Conservation (phyloP, 1,284 basidiomycete genomes). For the Mycena citricolor region DNA sequence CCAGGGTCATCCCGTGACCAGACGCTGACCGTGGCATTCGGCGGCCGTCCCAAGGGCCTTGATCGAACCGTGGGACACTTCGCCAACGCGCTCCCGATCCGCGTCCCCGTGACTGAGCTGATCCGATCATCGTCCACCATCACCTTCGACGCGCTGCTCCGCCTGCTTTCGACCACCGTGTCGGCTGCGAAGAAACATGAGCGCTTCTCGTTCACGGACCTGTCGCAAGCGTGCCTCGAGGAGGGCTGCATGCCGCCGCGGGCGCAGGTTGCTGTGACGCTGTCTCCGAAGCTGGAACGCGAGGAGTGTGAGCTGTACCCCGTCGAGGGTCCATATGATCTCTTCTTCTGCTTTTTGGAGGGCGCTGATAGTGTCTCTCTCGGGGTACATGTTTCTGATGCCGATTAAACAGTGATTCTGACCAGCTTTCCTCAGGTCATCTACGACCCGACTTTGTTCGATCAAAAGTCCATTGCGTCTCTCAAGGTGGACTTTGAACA, state of each 20-base stretch:
- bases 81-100: constrained; percentile 1
- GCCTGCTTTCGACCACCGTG: background rate
- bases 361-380: background rate
- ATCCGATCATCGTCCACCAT: background rate
- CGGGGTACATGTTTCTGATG: background rate
- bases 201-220: background rate
- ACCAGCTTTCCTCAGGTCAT: background rate
- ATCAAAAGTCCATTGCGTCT: background rate
- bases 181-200: constrained; percentile 1
- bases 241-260: background rate
- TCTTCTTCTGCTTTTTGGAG: constrained; percentile 3
- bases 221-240: background rate
- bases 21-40: background rate
- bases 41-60: background rate
- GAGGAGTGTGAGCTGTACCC: background rate
- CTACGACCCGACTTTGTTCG: constrained; percentile 1
- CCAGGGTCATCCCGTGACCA: too few relatives aligned
- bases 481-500: background rate
- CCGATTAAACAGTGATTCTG: too few relatives aligned
- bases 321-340: background rate
- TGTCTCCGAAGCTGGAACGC: background rate
- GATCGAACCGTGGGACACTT: background rate
- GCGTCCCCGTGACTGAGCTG: background rate
- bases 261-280: background rate
- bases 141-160: background rate